A percentile compares a stretch with the other conserved stretches of the same genome.
Evolutionary conservation across 495 filamentous ascomycete genomes (phyloP).

Genomic region (Pyrenula massariospora): DNA sequence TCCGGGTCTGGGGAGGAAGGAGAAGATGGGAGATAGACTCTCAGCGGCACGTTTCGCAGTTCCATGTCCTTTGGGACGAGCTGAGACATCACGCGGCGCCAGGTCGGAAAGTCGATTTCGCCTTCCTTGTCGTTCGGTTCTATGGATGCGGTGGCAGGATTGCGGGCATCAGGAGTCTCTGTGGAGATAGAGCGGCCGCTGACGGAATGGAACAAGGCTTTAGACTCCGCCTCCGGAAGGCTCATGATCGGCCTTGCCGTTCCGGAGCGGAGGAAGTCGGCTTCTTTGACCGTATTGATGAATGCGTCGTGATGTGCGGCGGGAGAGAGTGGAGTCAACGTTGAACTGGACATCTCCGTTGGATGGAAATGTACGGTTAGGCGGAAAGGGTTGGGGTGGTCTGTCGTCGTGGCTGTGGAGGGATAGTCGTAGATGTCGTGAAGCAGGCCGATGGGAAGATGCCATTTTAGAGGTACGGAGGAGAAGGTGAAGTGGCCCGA

Average conservation of each 20-base stretch:
- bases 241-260: conserved; percentile 90
- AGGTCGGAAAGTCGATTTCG: conserved; percentile 61
- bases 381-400: conserved; percentile 62
- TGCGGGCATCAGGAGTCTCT: conserved; percentile 2
- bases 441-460: conserved; percentile 78
- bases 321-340: conserved; percentile 16
- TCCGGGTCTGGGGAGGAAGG: conserved; percentile 24
- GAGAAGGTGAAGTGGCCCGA: conserved; percentile 66
- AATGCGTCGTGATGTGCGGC: conserved; percentile 59
- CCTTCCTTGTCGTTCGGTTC: conserved; percentile 4
- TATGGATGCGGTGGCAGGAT: neutral
- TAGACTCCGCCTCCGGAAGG: conserved; percentile 83
- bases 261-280: conserved; percentile 83
- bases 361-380: conserved; percentile 69
- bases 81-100: conserved; percentile 60
- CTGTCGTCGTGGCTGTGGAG: conserved; percentile 24
- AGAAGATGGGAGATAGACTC: conserved; percentile 76
- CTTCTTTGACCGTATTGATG: conserved; percentile 92
- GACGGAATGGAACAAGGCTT: conserved; percentile 72
- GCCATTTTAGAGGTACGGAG: conserved; percentile 72
- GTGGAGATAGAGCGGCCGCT: neutral
- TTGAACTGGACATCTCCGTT: conserved; percentile 48
- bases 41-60: conserved; percentile 71
- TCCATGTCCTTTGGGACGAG: conserved; percentile 53
- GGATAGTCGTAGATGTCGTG: conserved; percentile 76